These are phyloP conservation scores for Sphaerosporella brunnea DNA, from an alignment of 495 filamentous ascomycete genomes.

Conservation along the genomic window DNA sequence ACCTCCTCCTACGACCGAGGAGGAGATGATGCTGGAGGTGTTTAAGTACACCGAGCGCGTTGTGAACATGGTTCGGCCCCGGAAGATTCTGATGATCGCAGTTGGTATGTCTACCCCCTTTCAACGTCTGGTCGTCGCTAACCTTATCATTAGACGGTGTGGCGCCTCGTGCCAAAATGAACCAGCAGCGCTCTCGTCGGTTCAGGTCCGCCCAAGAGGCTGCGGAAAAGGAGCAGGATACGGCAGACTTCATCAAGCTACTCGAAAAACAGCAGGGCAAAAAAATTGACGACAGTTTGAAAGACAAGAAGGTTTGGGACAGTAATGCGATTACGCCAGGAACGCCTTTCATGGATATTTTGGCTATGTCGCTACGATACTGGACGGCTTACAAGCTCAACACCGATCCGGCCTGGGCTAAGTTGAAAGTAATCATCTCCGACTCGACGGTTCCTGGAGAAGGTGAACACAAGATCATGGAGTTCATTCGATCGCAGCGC, in stretches of 20 bases:
- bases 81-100: slow-evolving; percentile 92
- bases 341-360: slow-evolving; percentile 96
- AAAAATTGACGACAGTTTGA: slow-evolving; percentile 41
- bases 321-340: slow-evolving; percentile 95
- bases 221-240: slow-evolving; percentile 81
- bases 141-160: slow-evolving; percentile 59
- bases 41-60: slow-evolving; percentile 96
- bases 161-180: slow-evolving; percentile 97
- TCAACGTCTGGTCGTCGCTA: no score
- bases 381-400: slow-evolving; percentile 96
- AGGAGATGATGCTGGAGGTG: slow-evolving; percentile 97
- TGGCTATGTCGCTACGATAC: slow-evolving; percentile 79
- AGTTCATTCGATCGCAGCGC: slow-evolving; percentile 88
- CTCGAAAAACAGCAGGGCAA: slow-evolving; percentile 53
- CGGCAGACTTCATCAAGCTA: slow-evolving; percentile 66
- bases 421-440: slow-evolving; percentile 93
- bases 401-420: slow-evolving; percentile 90
- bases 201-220: slow-evolving; percentile 92
- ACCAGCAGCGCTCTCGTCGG: slow-evolving; percentile 88
- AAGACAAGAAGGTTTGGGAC: slow-evolving; percentile 82
- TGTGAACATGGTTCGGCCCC: slow-evolving; percentile 91
- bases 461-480: slow-evolving; percentile 99
- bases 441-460: slow-evolving; percentile 95
- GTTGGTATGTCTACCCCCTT: slow-evolving; percentile 82
- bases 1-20: slow-evolving; percentile 77